These are phyloP conservation scores for Artemisia annua DNA, from an alignment of 129 eudicot genomes.

Conservation along the genomic window DNA sequence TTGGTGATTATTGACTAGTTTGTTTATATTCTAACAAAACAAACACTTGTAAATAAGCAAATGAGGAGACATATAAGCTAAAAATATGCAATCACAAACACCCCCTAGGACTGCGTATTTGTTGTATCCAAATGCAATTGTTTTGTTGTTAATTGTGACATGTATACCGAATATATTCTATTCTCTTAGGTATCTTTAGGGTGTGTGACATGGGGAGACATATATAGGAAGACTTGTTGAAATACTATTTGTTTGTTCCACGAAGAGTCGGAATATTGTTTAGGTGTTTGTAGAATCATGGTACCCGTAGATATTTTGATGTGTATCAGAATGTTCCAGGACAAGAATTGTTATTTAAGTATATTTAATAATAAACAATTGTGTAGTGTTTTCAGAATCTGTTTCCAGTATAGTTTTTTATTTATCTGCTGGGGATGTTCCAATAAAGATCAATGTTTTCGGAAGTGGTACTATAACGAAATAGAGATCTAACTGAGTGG, in stretches of 20 bases:
- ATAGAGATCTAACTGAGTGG: not conserved
- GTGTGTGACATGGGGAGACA: constrained; percentile 25
- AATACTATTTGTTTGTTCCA: constrained; percentile 12
- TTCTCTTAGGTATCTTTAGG: not conserved
- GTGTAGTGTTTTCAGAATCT: constrained; percentile 58
- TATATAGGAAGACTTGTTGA: constrained; percentile 11
- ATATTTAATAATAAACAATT: constrained; percentile 34
- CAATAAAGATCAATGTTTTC: constrained; percentile 15
- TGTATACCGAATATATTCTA: not conserved
- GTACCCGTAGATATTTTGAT: constrained; percentile 15
- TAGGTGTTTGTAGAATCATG: constrained; percentile 19
- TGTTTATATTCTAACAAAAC: too few species aligned
- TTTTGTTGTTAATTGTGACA: too few species aligned
- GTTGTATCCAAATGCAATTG: too few species aligned
- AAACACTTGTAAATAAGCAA: too few species aligned
- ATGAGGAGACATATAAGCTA: not conserved
- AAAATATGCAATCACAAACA: not conserved
- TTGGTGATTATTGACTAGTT: too few species aligned
- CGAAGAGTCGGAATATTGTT: constrained; percentile 4
- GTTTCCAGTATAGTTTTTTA: constrained; percentile 33
- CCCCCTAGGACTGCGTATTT: too few species aligned
- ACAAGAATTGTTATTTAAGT: constrained; percentile 35
- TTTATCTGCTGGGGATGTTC: constrained; percentile 30
- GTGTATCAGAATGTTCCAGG: constrained; percentile 30
- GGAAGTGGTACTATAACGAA: constrained; percentile 20